Percentiles rank a stretch among this genome's conserved stretches.
phyloP scores from a whole-genome alignment of 2,329 filamentous ascomycete species.

The Colletotrichum musicola region DNA sequence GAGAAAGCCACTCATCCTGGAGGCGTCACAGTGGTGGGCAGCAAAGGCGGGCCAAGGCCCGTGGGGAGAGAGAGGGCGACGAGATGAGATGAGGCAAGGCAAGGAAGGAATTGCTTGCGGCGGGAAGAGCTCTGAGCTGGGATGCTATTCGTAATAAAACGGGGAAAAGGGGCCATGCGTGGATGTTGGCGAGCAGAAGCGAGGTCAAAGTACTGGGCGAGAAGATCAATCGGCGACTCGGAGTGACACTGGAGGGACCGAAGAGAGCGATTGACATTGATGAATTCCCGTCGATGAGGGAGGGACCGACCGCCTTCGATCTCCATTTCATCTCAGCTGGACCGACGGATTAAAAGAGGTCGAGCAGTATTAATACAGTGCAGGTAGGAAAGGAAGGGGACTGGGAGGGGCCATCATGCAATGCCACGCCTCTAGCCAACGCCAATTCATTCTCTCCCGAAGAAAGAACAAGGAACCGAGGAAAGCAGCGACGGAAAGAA shows the following conservation, averaged over 20 bases:
- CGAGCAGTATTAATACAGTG: background rate
- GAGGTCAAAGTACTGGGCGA: background rate
- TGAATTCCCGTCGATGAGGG: background rate
- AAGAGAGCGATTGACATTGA: background rate
- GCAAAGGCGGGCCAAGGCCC: constrained; percentile 6
- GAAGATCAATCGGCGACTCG: background rate
- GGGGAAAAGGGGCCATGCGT: constrained; percentile 26
- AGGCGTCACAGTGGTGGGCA: background rate
- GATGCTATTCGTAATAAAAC: constrained; percentile 29
- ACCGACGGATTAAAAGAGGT: too few species aligned
- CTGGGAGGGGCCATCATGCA: constrained; percentile 5
- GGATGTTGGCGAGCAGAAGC: constrained; percentile 18
- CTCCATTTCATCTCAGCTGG: too few species aligned
- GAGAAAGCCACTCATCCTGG: constrained; percentile 25
- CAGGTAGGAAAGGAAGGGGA: background rate
- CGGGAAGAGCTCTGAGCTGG: background rate
- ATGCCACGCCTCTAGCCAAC: constrained; percentile 14
- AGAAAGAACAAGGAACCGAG: background rate
- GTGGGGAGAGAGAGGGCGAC: constrained; percentile 12
- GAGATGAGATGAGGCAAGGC: constrained; percentile 24
- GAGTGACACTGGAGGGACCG: background rate
- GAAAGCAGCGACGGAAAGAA: too few species aligned
- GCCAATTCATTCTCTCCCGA: background rate
- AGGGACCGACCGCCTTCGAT: background rate
- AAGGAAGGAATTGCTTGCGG: constrained; percentile 19